Evolutionary conservation across 148 eudicot species (phyloP).

Genomic region (Rhododendron mucronatum): DNA sequence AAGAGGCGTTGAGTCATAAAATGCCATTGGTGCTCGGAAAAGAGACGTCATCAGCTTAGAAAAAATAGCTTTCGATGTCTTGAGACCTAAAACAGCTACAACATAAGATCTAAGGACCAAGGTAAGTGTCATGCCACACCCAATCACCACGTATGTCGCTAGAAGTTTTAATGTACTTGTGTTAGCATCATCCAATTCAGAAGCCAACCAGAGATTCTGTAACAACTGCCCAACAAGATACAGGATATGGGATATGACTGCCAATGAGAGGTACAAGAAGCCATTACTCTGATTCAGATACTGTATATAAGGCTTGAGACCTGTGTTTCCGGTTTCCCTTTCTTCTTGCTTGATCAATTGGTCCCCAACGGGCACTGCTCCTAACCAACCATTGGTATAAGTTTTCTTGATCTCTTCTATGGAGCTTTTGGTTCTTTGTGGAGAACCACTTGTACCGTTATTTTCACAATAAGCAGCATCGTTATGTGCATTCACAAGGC

Average conservation of each 20-base stretch:
- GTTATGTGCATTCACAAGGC: conserved; percentile 83
- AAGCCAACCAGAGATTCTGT: conserved; percentile 90
- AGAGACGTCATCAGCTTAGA: conserved; percentile 63
- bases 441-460: conserved; percentile 23
- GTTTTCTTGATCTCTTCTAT: conserved; percentile 40
- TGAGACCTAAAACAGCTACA: conserved; percentile 53
- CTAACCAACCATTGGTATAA: conserved; percentile 20
- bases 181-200: conserved; percentile 62
- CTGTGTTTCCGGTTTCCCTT: conserved; percentile 73
- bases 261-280: conserved; percentile 41
- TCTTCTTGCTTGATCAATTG: conserved; percentile 85
- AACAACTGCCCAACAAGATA: conserved; percentile 52
- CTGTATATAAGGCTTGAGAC: conserved; percentile 67
- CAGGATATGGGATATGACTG: conserved; percentile 36
- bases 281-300: conserved; percentile 71
- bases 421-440: conserved; percentile 16
- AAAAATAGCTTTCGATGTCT: conserved; percentile 67
- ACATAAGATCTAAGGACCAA: conserved; percentile 42
- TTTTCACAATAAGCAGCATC: conserved; percentile 71
- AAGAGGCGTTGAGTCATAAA: conserved; percentile 90
- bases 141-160: conserved; percentile 60
- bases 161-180: conserved; percentile 56
- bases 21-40: conserved; percentile 86
- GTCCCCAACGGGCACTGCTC: conserved; percentile 25
- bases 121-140: conserved; percentile 43